Conservation (phyloP, 140 eudicot genomes). For the Bidens hawaiensis region DNA sequence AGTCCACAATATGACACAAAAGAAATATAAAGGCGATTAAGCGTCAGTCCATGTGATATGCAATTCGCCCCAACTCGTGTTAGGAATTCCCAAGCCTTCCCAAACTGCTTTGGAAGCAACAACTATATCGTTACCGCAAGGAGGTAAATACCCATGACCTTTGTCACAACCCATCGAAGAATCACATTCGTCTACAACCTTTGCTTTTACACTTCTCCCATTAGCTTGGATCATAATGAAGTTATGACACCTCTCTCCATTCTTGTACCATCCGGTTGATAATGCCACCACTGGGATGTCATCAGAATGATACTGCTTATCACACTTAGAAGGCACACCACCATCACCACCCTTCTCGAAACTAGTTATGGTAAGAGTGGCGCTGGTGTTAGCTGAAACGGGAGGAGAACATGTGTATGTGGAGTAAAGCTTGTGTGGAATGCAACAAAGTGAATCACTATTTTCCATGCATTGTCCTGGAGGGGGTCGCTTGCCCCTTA, state of each 20-base stretch:
- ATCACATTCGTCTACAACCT: conserved; percentile 11
- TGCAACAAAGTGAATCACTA: not conserved
- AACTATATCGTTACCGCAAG: not conserved
- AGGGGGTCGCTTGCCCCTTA: not conserved
- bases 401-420: conserved; percentile 9
- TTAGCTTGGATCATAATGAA: no score
- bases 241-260: no score
- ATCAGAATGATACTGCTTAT: no score
- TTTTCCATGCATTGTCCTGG: conserved; percentile 9
- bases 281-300: no score
- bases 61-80: conserved; percentile 1
- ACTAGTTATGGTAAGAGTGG: conserved; percentile 1
- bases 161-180: conserved; percentile 6
- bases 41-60: not conserved
- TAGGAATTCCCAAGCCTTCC: conserved; percentile 11
- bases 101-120: conserved; percentile 7
- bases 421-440: conserved; percentile 3
- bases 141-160: not conserved
- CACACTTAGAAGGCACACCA: no score
- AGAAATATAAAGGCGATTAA: not conserved
- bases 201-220: no score
- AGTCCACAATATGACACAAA: not conserved
- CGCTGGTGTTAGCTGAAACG: not conserved
- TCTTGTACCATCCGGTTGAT: no score
- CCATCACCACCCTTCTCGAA: no score